Percentiles rank a stretch among this genome's conserved stretches.
Conservation (phyloP, 2,329 filamentous ascomycete genomes). For the Fusarium keratoplasticum region DNA sequence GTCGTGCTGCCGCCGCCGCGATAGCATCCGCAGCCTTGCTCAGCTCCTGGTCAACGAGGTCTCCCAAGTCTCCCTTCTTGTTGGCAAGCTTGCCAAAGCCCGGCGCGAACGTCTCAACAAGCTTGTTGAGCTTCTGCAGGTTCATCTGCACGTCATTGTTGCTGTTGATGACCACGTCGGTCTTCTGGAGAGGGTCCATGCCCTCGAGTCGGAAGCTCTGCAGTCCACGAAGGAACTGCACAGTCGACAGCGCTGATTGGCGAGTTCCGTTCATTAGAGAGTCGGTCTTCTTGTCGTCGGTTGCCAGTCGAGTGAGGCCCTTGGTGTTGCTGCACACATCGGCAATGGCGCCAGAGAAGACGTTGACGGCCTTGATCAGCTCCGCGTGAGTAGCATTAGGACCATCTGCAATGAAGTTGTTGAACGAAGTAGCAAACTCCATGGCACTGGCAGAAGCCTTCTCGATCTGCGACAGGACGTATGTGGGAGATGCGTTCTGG, state of each 20-base stretch:
- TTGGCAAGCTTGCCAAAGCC: conserved; percentile 84
- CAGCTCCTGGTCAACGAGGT: conserved; percentile 91
- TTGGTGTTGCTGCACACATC: conserved; percentile 98
- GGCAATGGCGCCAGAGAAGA: conserved; percentile 89
- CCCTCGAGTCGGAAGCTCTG: conserved; percentile 95
- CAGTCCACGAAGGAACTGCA: conserved; percentile 94
- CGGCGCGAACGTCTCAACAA: conserved; percentile 91
- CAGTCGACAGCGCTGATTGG: conserved; percentile 85
- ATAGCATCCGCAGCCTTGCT: conserved; percentile 96
- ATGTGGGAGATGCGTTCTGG: conserved; percentile 94
- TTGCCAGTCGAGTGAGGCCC: conserved; percentile 90
- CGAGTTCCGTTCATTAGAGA: conserved; percentile 85
- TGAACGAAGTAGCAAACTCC: conserved; percentile 98
- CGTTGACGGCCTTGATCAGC: conserved; percentile 91
- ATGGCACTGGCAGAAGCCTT: conserved; percentile 95
- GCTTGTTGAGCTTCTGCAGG: conserved; percentile 91
- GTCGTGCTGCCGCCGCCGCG: conserved; percentile 86
- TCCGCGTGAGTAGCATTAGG: conserved; percentile 90
- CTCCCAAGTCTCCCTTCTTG: conserved; percentile 87
- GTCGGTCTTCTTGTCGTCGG: conserved; percentile 94
- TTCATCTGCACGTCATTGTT: conserved; percentile 97
- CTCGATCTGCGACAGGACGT: conserved; percentile 95
- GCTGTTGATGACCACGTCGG: conserved; percentile 96
- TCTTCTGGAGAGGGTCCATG: conserved; percentile 91
- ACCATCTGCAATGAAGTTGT: conserved; percentile 97